Evolutionary conservation across 1,284 basidiomycete genomes (phyloP).

Genomic region (Ganoderma lucidum): DNA sequence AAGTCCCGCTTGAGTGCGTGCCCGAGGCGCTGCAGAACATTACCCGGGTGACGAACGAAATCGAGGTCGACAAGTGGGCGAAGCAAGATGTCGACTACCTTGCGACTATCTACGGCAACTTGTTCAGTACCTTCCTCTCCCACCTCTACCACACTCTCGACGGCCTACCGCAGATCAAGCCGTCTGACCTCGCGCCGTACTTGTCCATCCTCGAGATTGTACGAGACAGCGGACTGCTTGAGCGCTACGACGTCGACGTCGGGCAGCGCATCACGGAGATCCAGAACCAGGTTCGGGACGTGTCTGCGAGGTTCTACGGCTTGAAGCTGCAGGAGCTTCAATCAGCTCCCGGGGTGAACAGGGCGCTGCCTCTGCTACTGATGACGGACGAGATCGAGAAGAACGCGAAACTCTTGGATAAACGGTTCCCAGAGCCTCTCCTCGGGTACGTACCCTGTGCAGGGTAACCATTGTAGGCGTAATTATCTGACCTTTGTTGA

Average conservation of each 20-base stretch:
- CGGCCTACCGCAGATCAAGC: constrained; percentile 73
- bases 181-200: constrained; percentile 69
- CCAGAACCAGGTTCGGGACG: constrained; percentile 70
- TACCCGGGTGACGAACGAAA: constrained; percentile 73
- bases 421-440: constrained; percentile 85
- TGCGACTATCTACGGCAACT: constrained; percentile 66
- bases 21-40: constrained; percentile 87
- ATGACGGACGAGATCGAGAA: constrained; percentile 94
- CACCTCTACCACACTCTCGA: constrained; percentile 89
- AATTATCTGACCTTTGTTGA: constrained; percentile 4
- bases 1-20: constrained; percentile 94
- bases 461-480: not conserved
- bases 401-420: constrained; percentile 82
- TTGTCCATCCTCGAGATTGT: constrained; percentile 78
- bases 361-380: constrained; percentile 79
- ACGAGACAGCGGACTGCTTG: constrained; percentile 71
- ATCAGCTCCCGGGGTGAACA: constrained; percentile 74
- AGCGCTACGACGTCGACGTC: constrained; percentile 73
- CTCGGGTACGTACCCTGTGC: constrained; percentile 64
- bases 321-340: constrained; percentile 75
- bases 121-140: constrained; percentile 91
- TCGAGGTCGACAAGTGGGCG: constrained; percentile 82
- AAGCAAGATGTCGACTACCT: constrained; percentile 83
- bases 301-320: constrained; percentile 77
- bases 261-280: constrained; percentile 73